Conservation (phyloP, 305 asterid species). For the Fraxinus greggii region DNA sequence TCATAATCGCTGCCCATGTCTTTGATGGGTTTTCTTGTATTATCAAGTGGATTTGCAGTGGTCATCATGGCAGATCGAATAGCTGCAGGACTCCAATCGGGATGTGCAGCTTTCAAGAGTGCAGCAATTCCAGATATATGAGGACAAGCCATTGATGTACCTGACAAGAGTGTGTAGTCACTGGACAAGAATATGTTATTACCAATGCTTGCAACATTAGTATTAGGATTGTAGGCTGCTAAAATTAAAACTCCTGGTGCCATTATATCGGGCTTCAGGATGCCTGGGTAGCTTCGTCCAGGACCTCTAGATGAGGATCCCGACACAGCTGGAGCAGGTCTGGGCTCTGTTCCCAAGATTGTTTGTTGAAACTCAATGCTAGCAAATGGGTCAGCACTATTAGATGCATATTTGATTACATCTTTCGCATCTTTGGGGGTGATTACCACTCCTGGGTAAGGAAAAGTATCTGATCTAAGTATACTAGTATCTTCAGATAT, state of each 20-base stretch:
- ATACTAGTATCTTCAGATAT: not conserved
- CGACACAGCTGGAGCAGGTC: conserved; percentile 54
- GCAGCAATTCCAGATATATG: conserved; percentile 51
- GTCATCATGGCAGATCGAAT: conserved; percentile 58
- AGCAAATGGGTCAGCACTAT: conserved; percentile 27
- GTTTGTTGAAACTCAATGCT: conserved; percentile 55
- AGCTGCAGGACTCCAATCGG: conserved; percentile 53
- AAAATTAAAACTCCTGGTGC: conserved; percentile 70
- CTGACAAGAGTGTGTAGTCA: conserved; percentile 43
- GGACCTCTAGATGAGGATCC: conserved; percentile 64
- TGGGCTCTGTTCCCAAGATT: conserved; percentile 42
- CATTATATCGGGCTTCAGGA: conserved; percentile 61
- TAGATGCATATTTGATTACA: conserved; percentile 26
- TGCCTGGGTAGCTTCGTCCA: conserved; percentile 37
- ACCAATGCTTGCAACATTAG: conserved; percentile 30
- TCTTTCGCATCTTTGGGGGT: conserved; percentile 16
- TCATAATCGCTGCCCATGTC: conserved; percentile 26
- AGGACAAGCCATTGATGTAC: conserved; percentile 59
- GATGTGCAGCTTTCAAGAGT: conserved; percentile 43
- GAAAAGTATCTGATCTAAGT: not conserved
- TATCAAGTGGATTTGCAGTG: conserved; percentile 39
- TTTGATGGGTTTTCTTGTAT: conserved; percentile 34
- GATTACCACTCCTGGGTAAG: conserved; percentile 11
- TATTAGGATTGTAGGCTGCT: conserved; percentile 44
- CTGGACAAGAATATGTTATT: conserved; percentile 31